Percentiles rank a stretch among this genome's conserved stretches.
Evolutionary conservation across 768 basidiomycete species (phyloP).

Genomic region (Favolaschia claudopus): DNA sequence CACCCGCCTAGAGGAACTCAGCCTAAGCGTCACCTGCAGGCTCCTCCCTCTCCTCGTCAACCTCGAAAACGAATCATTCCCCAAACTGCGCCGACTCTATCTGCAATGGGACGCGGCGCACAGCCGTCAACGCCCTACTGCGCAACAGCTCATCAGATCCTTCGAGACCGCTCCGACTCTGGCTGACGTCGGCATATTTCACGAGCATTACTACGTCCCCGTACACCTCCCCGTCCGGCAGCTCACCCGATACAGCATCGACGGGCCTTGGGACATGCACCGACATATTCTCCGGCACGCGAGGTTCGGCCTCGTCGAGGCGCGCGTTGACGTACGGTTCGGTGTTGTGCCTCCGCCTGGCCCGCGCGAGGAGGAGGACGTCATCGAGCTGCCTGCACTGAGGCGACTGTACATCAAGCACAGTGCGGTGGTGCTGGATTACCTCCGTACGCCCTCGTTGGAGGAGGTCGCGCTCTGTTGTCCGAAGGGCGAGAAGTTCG

Average conservation of each 20-base stretch:
- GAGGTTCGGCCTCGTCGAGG: not conserved
- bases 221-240: not conserved
- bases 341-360: not conserved
- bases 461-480: not conserved
- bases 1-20: not conserved
- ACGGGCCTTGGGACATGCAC: constrained; percentile 2
- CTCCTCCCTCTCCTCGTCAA: too few species aligned
- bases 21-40: too few species aligned
- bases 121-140: not conserved
- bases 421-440: not conserved
- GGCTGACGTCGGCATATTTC: not conserved
- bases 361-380: too few species aligned
- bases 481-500: not conserved
- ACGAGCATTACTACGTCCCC: not conserved
- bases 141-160: not conserved
- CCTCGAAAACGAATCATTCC: too few species aligned
- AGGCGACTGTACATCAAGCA: not conserved
- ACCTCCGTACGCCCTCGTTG: not conserved
- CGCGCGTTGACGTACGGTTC: not conserved
- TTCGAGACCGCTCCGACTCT: not conserved
- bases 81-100: not conserved
- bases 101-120: not conserved
- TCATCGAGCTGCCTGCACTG: not conserved
- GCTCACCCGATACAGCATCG: not conserved
- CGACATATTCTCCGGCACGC: not conserved